phyloP scores from a whole-genome alignment of 2,329 filamentous ascomycete genomes.

The Xylaria polymorpha region DNA sequence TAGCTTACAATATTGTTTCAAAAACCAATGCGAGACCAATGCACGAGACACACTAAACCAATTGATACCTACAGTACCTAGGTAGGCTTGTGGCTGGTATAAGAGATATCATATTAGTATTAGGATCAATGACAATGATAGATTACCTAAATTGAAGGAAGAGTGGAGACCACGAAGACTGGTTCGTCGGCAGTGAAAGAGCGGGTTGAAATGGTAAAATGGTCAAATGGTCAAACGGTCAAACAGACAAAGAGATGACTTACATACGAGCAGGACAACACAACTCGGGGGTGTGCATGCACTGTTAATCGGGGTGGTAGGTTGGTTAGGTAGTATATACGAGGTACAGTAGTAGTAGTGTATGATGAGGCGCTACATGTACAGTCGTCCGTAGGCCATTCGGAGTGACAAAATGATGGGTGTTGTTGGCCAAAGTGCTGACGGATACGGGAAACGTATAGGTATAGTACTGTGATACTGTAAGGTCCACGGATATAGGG shows the following conservation, averaged over 20 bases:
- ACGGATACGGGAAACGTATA: background rate
- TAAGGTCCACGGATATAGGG: no score
- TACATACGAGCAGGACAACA: background rate
- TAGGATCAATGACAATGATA: background rate
- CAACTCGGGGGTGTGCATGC: background rate
- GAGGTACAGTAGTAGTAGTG: background rate
- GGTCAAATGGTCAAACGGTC: no score
- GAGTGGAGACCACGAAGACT: background rate
- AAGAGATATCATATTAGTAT: slow-evolving; percentile 1
- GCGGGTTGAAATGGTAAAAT: no score
- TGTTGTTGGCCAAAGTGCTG: background rate
- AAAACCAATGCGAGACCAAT: background rate
- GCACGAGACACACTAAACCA: background rate
- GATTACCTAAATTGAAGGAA: background rate
- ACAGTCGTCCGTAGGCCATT: background rate
- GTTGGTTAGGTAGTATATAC: background rate
- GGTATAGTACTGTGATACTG: no score
- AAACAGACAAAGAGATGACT: no score
- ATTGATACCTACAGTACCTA: no score
- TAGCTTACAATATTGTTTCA: background rate
- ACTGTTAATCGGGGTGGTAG: background rate
- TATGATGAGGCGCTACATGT: slow-evolving; percentile 2
- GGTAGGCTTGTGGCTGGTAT: no score
- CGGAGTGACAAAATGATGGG: background rate
- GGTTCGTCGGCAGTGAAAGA: background rate